These are phyloP conservation scores for Eucalyptus tenuipes DNA, from an alignment of 345 rosid genomes.

Conservation along the genomic window DNA sequence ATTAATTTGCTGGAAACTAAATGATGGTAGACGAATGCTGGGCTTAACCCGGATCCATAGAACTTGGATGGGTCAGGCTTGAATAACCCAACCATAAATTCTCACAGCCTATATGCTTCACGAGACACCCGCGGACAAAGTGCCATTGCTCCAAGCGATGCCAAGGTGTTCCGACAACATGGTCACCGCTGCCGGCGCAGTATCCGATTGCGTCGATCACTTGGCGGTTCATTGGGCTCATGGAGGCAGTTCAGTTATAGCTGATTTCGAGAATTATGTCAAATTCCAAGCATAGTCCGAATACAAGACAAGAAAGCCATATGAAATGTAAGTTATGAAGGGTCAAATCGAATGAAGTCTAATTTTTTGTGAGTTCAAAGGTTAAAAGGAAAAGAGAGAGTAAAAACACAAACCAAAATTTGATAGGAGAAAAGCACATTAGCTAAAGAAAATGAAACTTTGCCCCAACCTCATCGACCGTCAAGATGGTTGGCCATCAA, in stretches of 20 bases:
- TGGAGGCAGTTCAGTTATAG: neutral
- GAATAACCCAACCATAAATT: neutral
- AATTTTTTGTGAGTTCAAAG: too few species aligned
- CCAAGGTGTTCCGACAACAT: neutral
- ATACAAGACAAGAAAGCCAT: neutral
- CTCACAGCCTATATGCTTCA: neutral
- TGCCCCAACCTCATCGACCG: rapidly evolving
- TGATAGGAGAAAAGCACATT: neutral
- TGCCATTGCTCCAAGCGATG: neutral
- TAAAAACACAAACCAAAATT: neutral
- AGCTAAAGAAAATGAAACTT: neutral
- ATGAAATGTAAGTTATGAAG: neutral
- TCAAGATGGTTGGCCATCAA: neutral
- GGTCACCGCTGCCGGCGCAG: neutral
- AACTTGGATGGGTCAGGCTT: neutral
- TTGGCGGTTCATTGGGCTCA: neutral
- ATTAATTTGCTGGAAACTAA: neutral
- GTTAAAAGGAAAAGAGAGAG: neutral
- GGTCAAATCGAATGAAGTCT: neutral
- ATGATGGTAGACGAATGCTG: neutral
- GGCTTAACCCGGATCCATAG: neutral
- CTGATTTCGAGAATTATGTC: neutral
- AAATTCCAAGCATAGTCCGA: neutral
- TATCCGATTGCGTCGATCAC: neutral
- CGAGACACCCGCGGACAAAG: neutral